phyloP scores from a whole-genome alignment of 352 stramenopile genomes.

The Pythium plurisporium region DNA sequence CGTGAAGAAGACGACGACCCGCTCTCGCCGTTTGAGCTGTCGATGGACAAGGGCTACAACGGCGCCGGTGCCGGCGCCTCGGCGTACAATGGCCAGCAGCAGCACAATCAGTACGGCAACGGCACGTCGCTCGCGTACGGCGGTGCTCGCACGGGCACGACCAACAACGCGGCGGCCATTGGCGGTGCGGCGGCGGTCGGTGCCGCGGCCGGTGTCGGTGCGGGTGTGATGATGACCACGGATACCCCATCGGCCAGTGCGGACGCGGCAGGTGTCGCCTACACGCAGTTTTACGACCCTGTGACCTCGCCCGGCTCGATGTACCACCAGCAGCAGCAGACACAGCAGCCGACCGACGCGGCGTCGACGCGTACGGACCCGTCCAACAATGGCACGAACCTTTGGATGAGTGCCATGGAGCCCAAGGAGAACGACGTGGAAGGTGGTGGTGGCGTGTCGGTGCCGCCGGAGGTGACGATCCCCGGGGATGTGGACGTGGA shows the following conservation, averaged over 20 bases:
- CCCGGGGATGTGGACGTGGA: slow-evolving; percentile 12
- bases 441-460: slow-evolving; percentile 34
- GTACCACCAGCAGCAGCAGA: slow-evolving; percentile 19
- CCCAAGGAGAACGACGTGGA: slow-evolving; percentile 71
- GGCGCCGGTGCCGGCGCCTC: slow-evolving; percentile 14
- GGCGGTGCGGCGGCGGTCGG: slow-evolving; percentile 22
- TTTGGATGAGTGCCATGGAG: slow-evolving; percentile 83
- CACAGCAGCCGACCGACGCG: slow-evolving; percentile 10
- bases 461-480: slow-evolving; percentile 32
- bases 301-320: slow-evolving; percentile 48
- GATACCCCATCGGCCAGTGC: slow-evolving; percentile 36
- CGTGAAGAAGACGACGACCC: slow-evolving; percentile 66
- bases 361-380: slow-evolving; percentile 26
- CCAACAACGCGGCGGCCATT: slow-evolving; percentile 12
- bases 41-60: slow-evolving; percentile 80
- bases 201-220: slow-evolving; percentile 20
- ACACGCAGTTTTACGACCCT: slow-evolving; percentile 77
- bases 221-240: slow-evolving; percentile 25
- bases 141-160: slow-evolving; percentile 1
- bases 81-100: slow-evolving; percentile 8
- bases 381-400: slow-evolving; percentile 45
- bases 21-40: slow-evolving; percentile 78
- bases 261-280: slow-evolving; percentile 47
- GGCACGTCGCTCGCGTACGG: slow-evolving; percentile 3
- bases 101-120: slow-evolving; percentile 15